phyloP scores from a whole-genome alignment of 2,329 filamentous ascomycete species.

The Pseudocercospora cruenta region DNA sequence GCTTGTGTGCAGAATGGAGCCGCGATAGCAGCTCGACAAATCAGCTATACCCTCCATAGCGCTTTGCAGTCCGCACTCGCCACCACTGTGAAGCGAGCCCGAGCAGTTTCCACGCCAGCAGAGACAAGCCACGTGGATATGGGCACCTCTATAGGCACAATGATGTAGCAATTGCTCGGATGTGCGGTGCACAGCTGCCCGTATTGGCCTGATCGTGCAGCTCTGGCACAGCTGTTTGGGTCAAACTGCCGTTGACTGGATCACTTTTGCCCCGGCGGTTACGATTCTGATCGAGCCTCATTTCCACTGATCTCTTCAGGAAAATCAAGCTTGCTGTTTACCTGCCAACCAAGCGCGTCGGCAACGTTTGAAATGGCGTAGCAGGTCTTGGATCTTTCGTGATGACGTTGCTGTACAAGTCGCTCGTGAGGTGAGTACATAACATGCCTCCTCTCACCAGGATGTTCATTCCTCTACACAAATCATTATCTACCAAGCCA shows the following conservation, averaged over 20 bases:
- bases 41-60: background rate
- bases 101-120: background rate
- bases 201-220: slow-evolving; percentile 4
- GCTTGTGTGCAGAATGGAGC: background rate
- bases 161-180: slow-evolving; percentile 1
- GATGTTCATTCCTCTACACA: background rate
- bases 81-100: background rate
- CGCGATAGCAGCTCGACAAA: background rate
- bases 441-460: background rate
- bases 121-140: slow-evolving; percentile 2
- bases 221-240: slow-evolving; percentile 7
- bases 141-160: background rate
- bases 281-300: slow-evolving; percentile 1
- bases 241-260: slow-evolving; percentile 4
- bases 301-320: slow-evolving; percentile 3
- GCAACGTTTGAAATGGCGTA: background rate
- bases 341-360: slow-evolving; percentile 4
- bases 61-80: background rate
- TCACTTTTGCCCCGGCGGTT: background rate
- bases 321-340: slow-evolving; percentile 3
- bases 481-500: background rate
- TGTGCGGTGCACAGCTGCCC: background rate
- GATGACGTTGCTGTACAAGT: slow-evolving; percentile 1
- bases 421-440: background rate
- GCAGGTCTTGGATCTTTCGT: background rate